These are phyloP conservation scores for Pseudogymnoascus pannorum DNA, from an alignment of 2,329 filamentous ascomycete genomes.

Conservation along the genomic window DNA sequence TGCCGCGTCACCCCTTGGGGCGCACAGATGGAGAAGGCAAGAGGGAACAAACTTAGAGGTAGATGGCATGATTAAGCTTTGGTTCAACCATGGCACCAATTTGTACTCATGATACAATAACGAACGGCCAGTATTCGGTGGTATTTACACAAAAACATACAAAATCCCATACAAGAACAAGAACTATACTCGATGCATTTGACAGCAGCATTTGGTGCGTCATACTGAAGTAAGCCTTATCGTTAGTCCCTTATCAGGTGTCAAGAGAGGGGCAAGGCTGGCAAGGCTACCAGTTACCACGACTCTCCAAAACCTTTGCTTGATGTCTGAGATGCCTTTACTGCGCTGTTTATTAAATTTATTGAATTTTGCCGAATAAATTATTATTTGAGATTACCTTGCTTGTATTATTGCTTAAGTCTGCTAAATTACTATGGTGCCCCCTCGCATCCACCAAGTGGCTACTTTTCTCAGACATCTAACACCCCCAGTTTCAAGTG, in stretches of 20 bases:
- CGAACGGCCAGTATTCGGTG: background rate
- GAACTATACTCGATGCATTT: slow-evolving; percentile 7
- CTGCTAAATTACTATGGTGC: background rate
- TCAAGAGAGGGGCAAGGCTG: slow-evolving; percentile 7
- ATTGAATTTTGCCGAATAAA: background rate
- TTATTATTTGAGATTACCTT: background rate
- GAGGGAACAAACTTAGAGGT: background rate
- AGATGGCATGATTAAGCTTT: background rate
- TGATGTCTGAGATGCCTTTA: background rate
- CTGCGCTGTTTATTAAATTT: background rate
- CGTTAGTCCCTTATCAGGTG: background rate
- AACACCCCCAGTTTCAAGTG: background rate
- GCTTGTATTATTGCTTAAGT: background rate
- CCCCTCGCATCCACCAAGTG: background rate
- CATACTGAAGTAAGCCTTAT: slow-evolving; percentile 8
- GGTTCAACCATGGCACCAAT: background rate
- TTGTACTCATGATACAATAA: background rate
- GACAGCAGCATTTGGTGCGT: slow-evolving; percentile 2
- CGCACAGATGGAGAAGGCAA: background rate
- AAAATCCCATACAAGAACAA: background rate
- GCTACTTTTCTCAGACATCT: background rate
- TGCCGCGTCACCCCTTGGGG: slow-evolving; percentile 2
- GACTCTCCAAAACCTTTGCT: no score
- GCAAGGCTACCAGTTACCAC: background rate
- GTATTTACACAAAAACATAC: background rate